These are phyloP conservation scores for Gastrodia elata DNA, from an alignment of 106 monocot species.

Conservation along the genomic window DNA sequence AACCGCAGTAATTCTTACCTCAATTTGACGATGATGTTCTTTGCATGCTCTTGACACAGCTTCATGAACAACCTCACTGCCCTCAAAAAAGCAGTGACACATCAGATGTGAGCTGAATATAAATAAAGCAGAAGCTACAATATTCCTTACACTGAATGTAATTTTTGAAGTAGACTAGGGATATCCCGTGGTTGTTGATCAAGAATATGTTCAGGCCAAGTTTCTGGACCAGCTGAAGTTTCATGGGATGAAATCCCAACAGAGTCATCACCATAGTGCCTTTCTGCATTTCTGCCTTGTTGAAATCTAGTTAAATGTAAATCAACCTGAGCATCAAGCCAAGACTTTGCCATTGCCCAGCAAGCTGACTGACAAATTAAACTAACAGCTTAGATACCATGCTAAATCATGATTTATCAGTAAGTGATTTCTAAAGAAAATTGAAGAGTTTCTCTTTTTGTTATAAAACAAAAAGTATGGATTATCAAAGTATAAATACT, in stretches of 20 bases:
- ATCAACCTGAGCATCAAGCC: conserved; percentile 93
- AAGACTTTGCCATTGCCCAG: conserved; percentile 94
- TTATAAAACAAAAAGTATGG: no score
- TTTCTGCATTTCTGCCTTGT: conserved; percentile 25
- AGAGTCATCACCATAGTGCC: conserved; percentile 36
- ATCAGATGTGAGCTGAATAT: not conserved
- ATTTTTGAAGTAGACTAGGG: conserved; percentile 83
- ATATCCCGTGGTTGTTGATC: conserved; percentile 89
- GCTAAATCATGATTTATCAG: not conserved
- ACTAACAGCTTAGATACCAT: not conserved
- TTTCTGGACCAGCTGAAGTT: conserved; percentile 43
- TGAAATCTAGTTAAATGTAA: conserved; percentile 47
- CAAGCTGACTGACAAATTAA: conserved; percentile 66
- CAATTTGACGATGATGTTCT: conserved; percentile 92
- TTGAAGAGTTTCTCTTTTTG: no score
- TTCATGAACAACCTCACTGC: conserved; percentile 85
- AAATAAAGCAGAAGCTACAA: not conserved
- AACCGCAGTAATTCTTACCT: conserved; percentile 29
- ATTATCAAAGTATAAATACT: no score
- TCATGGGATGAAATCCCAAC: conserved; percentile 33
- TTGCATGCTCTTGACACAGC: conserved; percentile 77
- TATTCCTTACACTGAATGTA: conserved; percentile 67
- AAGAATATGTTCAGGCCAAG: conserved; percentile 78
- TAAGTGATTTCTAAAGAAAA: no score
- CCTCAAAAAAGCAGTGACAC: conserved; percentile 7